A percentile compares a stretch with the other conserved stretches of the same genome.
phyloP scores from a whole-genome alignment of 306 rosid genomes.

The Myrica gale region DNA sequence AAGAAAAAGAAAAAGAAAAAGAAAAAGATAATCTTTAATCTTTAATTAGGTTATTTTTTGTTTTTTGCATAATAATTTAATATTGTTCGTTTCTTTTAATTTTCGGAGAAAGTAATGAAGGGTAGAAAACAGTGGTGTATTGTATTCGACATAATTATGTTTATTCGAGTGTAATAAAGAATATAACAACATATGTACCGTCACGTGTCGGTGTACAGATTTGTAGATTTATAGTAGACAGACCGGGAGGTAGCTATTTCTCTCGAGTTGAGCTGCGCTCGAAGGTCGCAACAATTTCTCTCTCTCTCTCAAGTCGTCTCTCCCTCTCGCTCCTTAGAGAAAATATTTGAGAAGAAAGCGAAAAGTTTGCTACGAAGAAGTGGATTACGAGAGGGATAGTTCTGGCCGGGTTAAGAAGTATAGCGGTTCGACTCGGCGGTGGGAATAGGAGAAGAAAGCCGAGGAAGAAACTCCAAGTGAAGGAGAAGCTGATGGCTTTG shows the following conservation, averaged over 20 bases:
- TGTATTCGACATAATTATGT: too few relatives aligned
- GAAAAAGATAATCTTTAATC: too few relatives aligned
- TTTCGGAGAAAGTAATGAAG: too few relatives aligned
- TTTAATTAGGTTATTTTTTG: too few relatives aligned
- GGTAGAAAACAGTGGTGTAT: background rate
- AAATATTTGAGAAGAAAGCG: background rate
- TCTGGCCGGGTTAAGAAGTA: constrained; percentile 60
- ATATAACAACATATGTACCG: background rate
- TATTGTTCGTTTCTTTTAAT: too few relatives aligned
- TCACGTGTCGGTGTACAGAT: constrained; percentile 42
- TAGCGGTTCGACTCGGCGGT: constrained; percentile 29
- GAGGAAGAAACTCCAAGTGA: constrained; percentile 37
- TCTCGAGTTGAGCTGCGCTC: background rate
- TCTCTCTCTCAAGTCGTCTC: background rate
- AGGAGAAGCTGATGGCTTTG: constrained; percentile 49
- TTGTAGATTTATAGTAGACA: background rate
- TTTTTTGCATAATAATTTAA: too few relatives aligned
- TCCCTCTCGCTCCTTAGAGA: background rate
- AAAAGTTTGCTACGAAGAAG: background rate
- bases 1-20: too few relatives aligned
- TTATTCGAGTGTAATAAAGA: background rate
- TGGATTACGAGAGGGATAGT: constrained; percentile 16
- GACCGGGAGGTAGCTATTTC: background rate
- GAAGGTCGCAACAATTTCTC: background rate
- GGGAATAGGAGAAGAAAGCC: constrained; percentile 28